Evolutionary conservation across 495 filamentous ascomycete species (phyloP).

Genomic region (Trichoderma asperelloides): DNA sequence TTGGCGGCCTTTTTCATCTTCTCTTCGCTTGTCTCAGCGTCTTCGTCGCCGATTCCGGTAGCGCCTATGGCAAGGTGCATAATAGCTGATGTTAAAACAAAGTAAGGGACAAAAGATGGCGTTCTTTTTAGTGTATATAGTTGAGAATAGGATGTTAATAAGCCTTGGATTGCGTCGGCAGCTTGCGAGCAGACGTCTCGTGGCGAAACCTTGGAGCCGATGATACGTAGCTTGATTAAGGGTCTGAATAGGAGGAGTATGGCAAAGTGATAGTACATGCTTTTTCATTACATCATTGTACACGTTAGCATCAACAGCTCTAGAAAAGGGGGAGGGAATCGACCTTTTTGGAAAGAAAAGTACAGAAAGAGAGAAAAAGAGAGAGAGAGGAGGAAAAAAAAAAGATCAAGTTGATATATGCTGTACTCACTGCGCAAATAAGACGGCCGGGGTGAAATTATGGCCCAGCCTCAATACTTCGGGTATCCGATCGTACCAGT

Average conservation of each 20-base stretch:
- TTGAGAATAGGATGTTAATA: slow-evolving; percentile 48
- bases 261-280: slow-evolving; percentile 59
- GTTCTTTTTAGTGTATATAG: slow-evolving; percentile 51
- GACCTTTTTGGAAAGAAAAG: not conserved
- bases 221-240: slow-evolving; percentile 51
- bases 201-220: slow-evolving; percentile 48
- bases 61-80: slow-evolving; percentile 48
- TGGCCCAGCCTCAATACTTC: slow-evolving; percentile 46
- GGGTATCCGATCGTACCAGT: slow-evolving; percentile 56
- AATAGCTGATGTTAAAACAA: slow-evolving; percentile 48
- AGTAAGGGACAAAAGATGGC: slow-evolving; percentile 49
- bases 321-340: too few relatives aligned
- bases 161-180: slow-evolving; percentile 50
- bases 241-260: slow-evolving; percentile 58
- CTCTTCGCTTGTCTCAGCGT: slow-evolving; percentile 15
- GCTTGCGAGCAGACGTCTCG: slow-evolving; percentile 52
- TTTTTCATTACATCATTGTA: slow-evolving; percentile 15
- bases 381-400: not conserved
- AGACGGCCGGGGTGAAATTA: slow-evolving; percentile 49
- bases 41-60: slow-evolving; percentile 12
- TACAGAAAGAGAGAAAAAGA: slow-evolving; percentile 12
- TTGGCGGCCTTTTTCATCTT: slow-evolving; percentile 16
- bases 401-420: slow-evolving; percentile 7
- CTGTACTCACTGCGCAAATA: slow-evolving; percentile 54
- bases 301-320: not conserved